phyloP scores from a whole-genome alignment of 2,329 filamentous ascomycete genomes.

The Fonsecaea nubica region DNA sequence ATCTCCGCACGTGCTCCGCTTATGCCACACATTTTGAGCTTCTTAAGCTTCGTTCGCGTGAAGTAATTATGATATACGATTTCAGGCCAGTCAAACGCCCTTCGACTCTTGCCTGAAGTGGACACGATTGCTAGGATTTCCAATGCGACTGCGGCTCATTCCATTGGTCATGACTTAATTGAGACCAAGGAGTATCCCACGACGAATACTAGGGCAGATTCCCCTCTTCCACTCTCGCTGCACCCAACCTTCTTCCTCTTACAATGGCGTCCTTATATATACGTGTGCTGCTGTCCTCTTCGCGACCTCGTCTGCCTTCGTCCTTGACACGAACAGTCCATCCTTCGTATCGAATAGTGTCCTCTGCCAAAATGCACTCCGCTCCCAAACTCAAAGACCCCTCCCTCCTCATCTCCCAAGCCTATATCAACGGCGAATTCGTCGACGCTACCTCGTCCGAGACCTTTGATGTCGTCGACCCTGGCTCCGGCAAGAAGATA shows the following conservation, averaged over 20 bases:
- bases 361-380: constrained; percentile 39
- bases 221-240: not conserved
- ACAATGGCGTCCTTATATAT: constrained; percentile 35
- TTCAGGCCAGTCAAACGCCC: constrained; percentile 7
- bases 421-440: constrained; percentile 94
- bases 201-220: constrained; percentile 5
- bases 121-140: not conserved
- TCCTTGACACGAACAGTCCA: constrained; percentile 15
- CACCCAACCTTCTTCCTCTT: not conserved
- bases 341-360: constrained; percentile 33
- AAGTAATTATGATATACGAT: constrained; percentile 11
- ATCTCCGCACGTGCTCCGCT: constrained; percentile 3
- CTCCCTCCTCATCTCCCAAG: constrained; percentile 81
- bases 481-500: constrained; percentile 79
- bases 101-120: constrained; percentile 13
- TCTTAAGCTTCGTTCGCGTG: constrained; percentile 1
- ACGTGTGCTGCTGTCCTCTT: constrained; percentile 28
- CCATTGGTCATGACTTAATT: constrained; percentile 12
- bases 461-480: constrained; percentile 90
- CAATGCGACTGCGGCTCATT: not conserved
- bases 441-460: constrained; percentile 82
- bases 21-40: not conserved
- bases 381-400: constrained; percentile 69
- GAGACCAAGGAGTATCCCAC: not conserved
- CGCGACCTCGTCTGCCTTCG: constrained; percentile 29